Conservation (phyloP, 208 protist species). For the Leishmania tarentolae region DNA sequence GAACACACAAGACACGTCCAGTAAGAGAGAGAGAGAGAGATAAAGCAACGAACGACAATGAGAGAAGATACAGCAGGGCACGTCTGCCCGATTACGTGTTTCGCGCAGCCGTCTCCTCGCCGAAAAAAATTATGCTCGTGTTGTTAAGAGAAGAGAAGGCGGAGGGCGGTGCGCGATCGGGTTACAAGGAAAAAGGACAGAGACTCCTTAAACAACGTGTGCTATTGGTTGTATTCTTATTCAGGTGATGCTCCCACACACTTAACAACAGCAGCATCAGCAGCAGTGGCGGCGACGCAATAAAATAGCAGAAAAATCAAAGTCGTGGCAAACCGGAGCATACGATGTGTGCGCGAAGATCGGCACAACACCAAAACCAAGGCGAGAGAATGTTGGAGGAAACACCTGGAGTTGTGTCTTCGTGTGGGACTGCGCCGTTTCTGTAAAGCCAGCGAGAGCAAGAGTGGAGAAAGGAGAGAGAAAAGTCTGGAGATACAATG, state of each 20-base stretch:
- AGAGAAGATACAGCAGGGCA: too few relatives aligned
- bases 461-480: background rate
- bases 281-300: too few relatives aligned
- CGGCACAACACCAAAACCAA: background rate
- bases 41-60: background rate
- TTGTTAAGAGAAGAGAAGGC: too few relatives aligned
- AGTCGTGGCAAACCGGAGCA: too few relatives aligned
- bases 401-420: background rate
- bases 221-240: too few relatives aligned
- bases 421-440: background rate
- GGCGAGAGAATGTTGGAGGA: background rate
- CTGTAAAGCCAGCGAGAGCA: background rate
- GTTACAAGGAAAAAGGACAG: too few relatives aligned
- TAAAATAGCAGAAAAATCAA: too few relatives aligned
- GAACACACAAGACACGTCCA: background rate
- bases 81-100: background rate
- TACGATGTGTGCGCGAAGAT: background rate
- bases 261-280: too few relatives aligned
- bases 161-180: background rate
- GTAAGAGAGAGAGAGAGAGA: background rate
- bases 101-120: background rate
- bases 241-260: fast-evolving
- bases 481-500: background rate
- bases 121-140: too few relatives aligned
- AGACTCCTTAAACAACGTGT: too few relatives aligned